Percentiles rank a stretch among this genome's conserved stretches.
Evolutionary conservation across 495 filamentous ascomycete genomes (phyloP).

Genomic region (Chaetomium cochliodes): DNA sequence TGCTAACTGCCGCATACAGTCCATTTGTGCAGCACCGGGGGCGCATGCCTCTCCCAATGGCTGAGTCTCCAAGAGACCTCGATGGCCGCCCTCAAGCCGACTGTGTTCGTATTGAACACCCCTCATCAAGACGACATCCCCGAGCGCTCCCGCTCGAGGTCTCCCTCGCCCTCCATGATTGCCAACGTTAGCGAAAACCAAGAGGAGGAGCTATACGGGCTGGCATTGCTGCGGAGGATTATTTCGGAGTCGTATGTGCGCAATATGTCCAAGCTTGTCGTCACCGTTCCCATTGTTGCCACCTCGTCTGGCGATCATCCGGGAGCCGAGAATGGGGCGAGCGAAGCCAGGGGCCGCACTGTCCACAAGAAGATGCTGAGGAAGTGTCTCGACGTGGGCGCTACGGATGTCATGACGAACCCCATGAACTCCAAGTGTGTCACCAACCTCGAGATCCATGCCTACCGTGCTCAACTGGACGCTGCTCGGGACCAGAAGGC

Average conservation of each 20-base stretch:
- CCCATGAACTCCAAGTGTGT: conserved; percentile 70
- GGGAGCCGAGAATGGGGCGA: conserved; percentile 24
- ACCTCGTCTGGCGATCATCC: conserved; percentile 33
- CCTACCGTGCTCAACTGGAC: conserved; percentile 74
- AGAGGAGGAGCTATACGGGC: conserved; percentile 61
- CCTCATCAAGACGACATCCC: conserved; percentile 52
- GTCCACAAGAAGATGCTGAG: conserved; percentile 49
- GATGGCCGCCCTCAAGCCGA: conserved; percentile 64
- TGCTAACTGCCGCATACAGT: conserved; percentile 52
- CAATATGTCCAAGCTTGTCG: conserved; percentile 68
- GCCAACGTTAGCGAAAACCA: conserved; percentile 38
- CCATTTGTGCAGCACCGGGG: conserved; percentile 67
- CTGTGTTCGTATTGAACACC: conserved; percentile 74
- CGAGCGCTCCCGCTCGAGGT: conserved; percentile 36
- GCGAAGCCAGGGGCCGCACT: conserved; percentile 33
- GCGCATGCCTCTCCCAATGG: conserved; percentile 68
- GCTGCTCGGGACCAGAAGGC: conserved; percentile 65
- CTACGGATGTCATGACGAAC: conserved; percentile 76
- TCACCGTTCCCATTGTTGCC: conserved; percentile 67
- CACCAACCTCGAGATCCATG: conserved; percentile 73
- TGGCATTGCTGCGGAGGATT: conserved; percentile 66
- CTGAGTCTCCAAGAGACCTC: conserved; percentile 63
- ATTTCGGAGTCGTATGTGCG: conserved; percentile 67
- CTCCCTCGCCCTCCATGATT: conserved; percentile 45
- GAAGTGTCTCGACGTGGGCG: conserved; percentile 78